A percentile compares a stretch with the other conserved stretches of the same genome.
phyloP scores from a whole-genome alignment of 1,284 basidiomycete genomes.

The Leccinum fuscescens region DNA sequence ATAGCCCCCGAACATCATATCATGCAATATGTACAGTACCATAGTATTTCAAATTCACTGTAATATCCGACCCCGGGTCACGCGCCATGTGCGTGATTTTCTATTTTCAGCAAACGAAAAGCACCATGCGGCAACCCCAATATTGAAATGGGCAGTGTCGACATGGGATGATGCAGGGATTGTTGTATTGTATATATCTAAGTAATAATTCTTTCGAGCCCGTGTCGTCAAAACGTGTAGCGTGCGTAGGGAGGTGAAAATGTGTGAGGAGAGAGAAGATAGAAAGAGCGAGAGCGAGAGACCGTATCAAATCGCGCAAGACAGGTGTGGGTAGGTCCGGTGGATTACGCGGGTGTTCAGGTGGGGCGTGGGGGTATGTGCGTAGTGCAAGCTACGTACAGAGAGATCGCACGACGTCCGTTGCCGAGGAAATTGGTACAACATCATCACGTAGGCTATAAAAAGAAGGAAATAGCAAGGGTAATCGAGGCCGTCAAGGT shows the following conservation, averaged over 20 bases:
- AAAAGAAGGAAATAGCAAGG: neutral
- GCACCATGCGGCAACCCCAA: neutral
- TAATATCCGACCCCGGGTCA: neutral
- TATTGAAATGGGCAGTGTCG: neutral
- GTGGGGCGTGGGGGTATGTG: neutral
- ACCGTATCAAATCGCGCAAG: neutral
- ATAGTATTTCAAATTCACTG: neutral
- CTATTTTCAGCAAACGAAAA: neutral
- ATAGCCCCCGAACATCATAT: neutral
- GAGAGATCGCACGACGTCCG: constrained; percentile 1
- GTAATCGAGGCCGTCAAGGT: neutral
- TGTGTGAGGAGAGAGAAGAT: neutral
- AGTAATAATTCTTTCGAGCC: neutral
- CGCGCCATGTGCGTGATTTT: neutral
- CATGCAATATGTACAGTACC: neutral
- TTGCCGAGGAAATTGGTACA: constrained; percentile 8
- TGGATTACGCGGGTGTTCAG: neutral
- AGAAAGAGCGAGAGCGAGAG: neutral
- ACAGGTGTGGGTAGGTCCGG: constrained; percentile 1
- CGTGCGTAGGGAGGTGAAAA: neutral
- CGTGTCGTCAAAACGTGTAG: neutral
- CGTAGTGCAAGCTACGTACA: neutral
- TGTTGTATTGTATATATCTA: neutral
- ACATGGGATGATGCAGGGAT: neutral
- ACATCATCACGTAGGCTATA: constrained; percentile 2